These are phyloP conservation scores for Avena atlantica DNA, from an alignment of 176 grass and related monocot genomes.

Conservation along the genomic window DNA sequence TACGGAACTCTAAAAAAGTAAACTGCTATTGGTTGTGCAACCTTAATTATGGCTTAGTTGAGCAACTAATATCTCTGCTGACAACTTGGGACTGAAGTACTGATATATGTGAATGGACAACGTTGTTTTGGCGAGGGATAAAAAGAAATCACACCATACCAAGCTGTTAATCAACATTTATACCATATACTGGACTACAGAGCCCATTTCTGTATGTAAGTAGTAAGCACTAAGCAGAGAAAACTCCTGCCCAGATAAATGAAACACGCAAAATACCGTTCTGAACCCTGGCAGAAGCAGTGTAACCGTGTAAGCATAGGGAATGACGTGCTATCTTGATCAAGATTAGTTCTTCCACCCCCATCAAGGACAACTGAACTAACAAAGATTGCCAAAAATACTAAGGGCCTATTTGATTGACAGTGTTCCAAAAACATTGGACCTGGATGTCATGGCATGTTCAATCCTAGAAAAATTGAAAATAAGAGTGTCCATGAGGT, in stretches of 20 bases:
- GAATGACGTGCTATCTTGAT: background rate
- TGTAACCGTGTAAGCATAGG: slow-evolving; percentile 2
- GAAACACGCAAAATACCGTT: background rate
- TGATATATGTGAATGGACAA: too few species aligned
- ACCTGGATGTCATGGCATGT: background rate
- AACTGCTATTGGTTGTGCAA: too few species aligned
- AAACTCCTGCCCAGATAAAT: background rate
- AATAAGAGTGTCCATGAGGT: background rate
- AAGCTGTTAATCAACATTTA: too few species aligned
- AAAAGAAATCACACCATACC: too few species aligned
- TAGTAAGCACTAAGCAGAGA: background rate
- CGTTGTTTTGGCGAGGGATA: too few species aligned
- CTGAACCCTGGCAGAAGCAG: background rate
- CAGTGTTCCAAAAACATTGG: background rate
- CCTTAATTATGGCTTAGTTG: too few species aligned
- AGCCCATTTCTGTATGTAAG: too few species aligned
- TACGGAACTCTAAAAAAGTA: too few species aligned
- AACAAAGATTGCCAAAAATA: background rate
- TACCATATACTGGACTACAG: too few species aligned
- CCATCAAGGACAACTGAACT: background rate
- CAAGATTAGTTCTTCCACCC: background rate
- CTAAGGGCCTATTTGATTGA: background rate
- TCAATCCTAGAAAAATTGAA: background rate
- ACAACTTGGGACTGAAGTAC: too few species aligned
- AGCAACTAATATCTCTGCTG: too few species aligned